Evolutionary conservation across 192 early-diverging fungal genomes (phyloP), one percentile per base, ranked within the genome.

Genomic region (Powellomyces hirtus): DNA sequence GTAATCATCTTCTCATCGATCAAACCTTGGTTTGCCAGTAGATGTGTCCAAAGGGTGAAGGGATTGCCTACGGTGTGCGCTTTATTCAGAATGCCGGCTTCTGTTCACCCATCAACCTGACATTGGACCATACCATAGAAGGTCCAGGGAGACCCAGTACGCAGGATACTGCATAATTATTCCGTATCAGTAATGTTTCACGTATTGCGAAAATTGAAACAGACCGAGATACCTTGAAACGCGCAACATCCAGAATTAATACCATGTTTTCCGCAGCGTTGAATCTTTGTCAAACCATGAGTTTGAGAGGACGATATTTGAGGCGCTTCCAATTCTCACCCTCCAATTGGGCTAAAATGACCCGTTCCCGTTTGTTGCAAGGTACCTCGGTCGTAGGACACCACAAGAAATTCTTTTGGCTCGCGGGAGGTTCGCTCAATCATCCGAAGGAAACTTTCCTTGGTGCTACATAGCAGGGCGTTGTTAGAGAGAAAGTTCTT

Each of bases 171-270:
- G 36, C 46, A 49, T 24, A 49, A 49, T n/a, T n/a, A n/a, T n/a
- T n/a, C 44, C 18, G 18, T 46, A 58, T 4, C 56, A 31, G 18
- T 14, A 7, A 8, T 8, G 14, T 58, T 29, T 58, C 31, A 16
- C 1, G 22, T 22, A 46, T 1, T 30, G 1, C 20, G 27, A 58
- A 13, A 8, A 58, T 7, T 6, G 14, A 49, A 49, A 24, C 5
- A 24, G 4, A 14, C 5, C 3, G 4, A 36, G 2, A 2, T 38
- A 1, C 62, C 68, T 81, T 81, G 69, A 81, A 81, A 29, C 79
- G 60, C n/a, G 79, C 79, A 1, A 75, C 74, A 27, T 81, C 79
- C 56, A 81, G 53, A 29, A 81, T 62, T 7, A 81, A 61, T n/a
- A 81, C 77, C 69, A 75, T 64, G 45, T 77, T 49, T 2, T 56